Percentiles rank a stretch among this genome's conserved stretches.
phyloP scores from a whole-genome alignment of 148 eudicot genomes.

The Selenicereus undatus region DNA sequence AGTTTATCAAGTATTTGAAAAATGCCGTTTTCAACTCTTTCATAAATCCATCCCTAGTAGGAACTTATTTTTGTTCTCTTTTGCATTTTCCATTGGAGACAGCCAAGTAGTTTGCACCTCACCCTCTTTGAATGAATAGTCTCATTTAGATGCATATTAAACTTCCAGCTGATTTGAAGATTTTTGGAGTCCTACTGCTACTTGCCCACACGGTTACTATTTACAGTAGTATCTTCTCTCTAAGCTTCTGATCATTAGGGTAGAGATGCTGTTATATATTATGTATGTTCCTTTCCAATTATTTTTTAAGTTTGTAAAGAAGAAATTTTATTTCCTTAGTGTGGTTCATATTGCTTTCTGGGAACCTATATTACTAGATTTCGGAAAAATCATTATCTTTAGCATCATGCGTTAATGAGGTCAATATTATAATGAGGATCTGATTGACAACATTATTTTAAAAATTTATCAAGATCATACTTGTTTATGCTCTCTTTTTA shows the following conservation, averaged over 20 bases:
- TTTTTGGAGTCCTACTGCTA: not conserved
- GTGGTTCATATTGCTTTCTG: conserved; percentile 12
- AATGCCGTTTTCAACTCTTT: not conserved
- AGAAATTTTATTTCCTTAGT: not conserved
- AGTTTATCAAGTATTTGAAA: not conserved
- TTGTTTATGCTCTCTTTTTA: not conserved
- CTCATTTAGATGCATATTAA: not conserved
- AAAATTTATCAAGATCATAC: not conserved
- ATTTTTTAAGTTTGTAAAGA: not conserved
- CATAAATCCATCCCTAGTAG: not conserved
- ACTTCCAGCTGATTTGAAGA: not conserved
- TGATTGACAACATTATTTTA: not conserved
- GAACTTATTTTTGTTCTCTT: not conserved
- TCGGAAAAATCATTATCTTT: not conserved
- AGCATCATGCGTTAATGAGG: not conserved
- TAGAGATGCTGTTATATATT: conserved; percentile 8
- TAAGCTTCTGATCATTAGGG: not conserved
- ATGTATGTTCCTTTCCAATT: conserved; percentile 12
- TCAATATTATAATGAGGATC: not conserved
- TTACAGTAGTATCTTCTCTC: not conserved
- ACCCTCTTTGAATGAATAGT: not conserved
- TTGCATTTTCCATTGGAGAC: not conserved
- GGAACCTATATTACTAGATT: conserved; percentile 7
- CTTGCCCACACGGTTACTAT: not conserved
- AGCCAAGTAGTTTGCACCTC: not conserved